Evolutionary conservation across 2,329 filamentous ascomycete species (phyloP).

Genomic region (Neophaeococcomyces mojaviensis): DNA sequence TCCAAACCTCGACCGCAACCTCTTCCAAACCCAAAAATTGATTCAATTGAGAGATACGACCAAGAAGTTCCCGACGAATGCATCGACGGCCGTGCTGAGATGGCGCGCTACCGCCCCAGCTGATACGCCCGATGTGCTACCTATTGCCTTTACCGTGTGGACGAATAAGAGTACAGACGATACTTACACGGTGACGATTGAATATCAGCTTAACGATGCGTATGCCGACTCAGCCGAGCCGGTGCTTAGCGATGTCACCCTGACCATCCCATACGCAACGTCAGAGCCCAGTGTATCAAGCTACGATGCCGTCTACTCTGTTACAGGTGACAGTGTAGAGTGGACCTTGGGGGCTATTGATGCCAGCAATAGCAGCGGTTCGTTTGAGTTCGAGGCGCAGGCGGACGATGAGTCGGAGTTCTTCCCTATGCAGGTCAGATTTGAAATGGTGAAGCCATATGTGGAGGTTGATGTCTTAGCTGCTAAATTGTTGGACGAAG

Average conservation of each 20-base stretch:
- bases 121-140: conserved; percentile 72
- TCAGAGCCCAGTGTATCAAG: conserved; percentile 83
- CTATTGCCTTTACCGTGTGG: conserved; percentile 96
- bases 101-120: conserved; percentile 81
- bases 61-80: conserved; percentile 90
- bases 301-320: conserved; percentile 90
- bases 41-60: conserved; percentile 85
- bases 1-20: conserved; percentile 85
- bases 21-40: conserved; percentile 72
- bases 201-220: conserved; percentile 80
- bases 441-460: conserved; percentile 78
- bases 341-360: conserved; percentile 88
- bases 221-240: conserved; percentile 7
- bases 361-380: conserved; percentile 71
- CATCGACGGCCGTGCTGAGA: conserved; percentile 82
- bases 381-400: conserved; percentile 92
- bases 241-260: conserved; percentile 70
- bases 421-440: conserved; percentile 92
- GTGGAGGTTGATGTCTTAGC: conserved; percentile 76
- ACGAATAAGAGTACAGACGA: conserved; percentile 77
- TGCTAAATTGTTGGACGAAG: conserved; percentile 39
- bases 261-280: conserved; percentile 78
- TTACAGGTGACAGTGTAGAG: conserved; percentile 84
- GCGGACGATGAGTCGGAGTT: conserved; percentile 86
- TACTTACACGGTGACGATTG: conserved; percentile 83